A percentile compares a stretch with the other conserved stretches of the same genome.
Conservation (phyloP, 495 filamentous ascomycete species). For the Xylaria grammica region DNA sequence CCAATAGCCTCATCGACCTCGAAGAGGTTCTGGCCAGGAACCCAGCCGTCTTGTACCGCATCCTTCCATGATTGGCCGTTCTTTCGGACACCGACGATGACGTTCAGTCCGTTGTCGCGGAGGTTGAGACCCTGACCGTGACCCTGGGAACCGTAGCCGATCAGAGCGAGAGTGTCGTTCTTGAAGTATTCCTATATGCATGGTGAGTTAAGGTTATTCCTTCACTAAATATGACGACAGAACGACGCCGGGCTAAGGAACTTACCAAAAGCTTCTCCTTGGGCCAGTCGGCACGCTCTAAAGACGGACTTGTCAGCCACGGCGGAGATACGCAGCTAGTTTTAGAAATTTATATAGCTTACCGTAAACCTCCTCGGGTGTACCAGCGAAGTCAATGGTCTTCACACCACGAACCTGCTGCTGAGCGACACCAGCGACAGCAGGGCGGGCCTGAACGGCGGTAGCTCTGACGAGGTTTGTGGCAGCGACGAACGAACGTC, state of each 20-base stretch:
- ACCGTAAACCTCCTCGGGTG: constrained; percentile 92
- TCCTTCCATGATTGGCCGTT: constrained; percentile 98
- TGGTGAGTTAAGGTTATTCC: constrained; percentile 24
- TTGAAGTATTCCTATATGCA: constrained; percentile 89
- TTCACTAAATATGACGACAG: not conserved
- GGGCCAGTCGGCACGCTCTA: constrained; percentile 98
- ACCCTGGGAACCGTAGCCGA: constrained; percentile 97
- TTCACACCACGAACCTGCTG: constrained; percentile 80
- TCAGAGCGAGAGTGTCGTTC: constrained; percentile 97
- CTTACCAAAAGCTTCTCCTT: constrained; percentile 91
- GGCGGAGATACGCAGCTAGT: not conserved
- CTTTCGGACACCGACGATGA: constrained; percentile 98
- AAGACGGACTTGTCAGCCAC: constrained; percentile 6
- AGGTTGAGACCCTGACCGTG: constrained; percentile 99
- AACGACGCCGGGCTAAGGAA: constrained; percentile 32
- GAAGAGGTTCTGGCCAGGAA: constrained; percentile 97
- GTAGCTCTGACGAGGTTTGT: constrained; percentile 62
- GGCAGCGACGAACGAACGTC: constrained; percentile 72
- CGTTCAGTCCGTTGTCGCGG: constrained; percentile 97
- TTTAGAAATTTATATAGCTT: constrained; percentile 33
- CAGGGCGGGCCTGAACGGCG: constrained; percentile 56
- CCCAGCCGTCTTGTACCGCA: constrained; percentile 95
- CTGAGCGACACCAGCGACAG: constrained; percentile 51
- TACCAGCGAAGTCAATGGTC: constrained; percentile 93
- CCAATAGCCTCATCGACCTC: constrained; percentile 94